phyloP scores from a whole-genome alignment of 805 yeast species.

The Kodamaea neixiangensis region DNA sequence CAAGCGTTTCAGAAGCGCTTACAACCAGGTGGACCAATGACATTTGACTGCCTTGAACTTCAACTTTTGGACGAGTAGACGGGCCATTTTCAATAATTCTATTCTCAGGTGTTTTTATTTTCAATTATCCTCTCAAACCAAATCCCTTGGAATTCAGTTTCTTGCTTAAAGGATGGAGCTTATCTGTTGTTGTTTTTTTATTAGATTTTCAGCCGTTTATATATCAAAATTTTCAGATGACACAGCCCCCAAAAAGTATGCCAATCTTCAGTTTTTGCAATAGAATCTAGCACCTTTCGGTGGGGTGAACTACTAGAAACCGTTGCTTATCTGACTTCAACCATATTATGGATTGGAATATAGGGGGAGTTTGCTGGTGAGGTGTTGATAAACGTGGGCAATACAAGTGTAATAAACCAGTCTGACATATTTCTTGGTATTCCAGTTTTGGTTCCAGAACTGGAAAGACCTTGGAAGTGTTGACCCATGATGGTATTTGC shows the following conservation, averaged over 20 bases:
- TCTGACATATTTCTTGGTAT: not conserved
- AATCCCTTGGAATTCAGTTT: not conserved
- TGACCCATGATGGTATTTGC: no score
- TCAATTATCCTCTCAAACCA: not conserved
- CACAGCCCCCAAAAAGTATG: not conserved
- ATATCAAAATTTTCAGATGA: no score
- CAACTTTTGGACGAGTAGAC: constrained; percentile 16
- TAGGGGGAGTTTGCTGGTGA: not conserved
- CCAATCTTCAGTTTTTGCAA: no score
- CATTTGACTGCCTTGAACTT: constrained; percentile 20
- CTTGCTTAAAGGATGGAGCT: not conserved
- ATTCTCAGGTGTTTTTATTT: not conserved
- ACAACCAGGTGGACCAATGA: constrained; percentile 11
- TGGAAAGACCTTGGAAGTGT: no score
- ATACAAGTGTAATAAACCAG: not conserved
- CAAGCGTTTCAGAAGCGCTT: constrained; percentile 6
- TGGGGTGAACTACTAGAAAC: not conserved
- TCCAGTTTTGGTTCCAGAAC: not conserved
- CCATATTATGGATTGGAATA: not conserved
- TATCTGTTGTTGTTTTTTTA: no score
- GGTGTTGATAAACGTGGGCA: not conserved
- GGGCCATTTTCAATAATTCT: constrained; percentile 13
- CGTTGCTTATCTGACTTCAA: not conserved
- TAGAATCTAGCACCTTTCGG: no score
- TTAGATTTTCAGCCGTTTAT: not conserved